Evolutionary conservation across 202 grass and related monocot species (phyloP), one percentile per base, ranked within the genome.

Genomic region (Carex arenaria): DNA sequence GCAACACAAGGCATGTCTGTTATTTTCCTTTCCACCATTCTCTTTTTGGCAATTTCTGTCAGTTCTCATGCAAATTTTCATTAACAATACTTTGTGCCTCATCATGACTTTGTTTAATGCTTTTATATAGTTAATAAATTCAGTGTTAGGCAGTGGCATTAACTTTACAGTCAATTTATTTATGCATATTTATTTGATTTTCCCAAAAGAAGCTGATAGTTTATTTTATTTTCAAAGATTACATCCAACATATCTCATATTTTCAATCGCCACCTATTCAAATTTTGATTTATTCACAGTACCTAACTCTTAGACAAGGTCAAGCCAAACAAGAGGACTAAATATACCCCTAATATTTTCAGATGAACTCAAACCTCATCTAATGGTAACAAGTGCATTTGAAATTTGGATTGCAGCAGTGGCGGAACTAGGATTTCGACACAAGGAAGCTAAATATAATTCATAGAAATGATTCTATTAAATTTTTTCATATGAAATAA

Each of bases 1-100:
- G 95, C 95, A 95, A 43, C 92, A 95, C 78, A 93, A 95, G 95
- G 95, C 91, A 9, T 34, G 67, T 82, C 65, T 78, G 30, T 66
- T 60, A 3, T 36, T 59, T 67, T 57, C 30, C 17, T 47, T 45
- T 31, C 17, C 38, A 61, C 20, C n/a, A 47, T 53, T 57, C 42
- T 75, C 57, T 15, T 52, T 51, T 28, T 22, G 20, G 20, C 13
- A 62, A 30, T 36, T 47, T 57, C 15, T 15, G 7, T 84, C 51
- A 36, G 40, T 36, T 74, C 49, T 3, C 9, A 57, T 77, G 73
- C 15, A 56, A 77, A 28, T 43, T 72, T 72, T 38, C 4, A 30
- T 56, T 56, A 71, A 10, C 20, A 71, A 3, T 45, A 49, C 67
- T 71, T 20, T 23, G 40, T 75, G 4, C 47, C 47, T 54, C 5